Conservation (phyloP, 441 rosid genomes). For the Omphalea diandra region DNA sequence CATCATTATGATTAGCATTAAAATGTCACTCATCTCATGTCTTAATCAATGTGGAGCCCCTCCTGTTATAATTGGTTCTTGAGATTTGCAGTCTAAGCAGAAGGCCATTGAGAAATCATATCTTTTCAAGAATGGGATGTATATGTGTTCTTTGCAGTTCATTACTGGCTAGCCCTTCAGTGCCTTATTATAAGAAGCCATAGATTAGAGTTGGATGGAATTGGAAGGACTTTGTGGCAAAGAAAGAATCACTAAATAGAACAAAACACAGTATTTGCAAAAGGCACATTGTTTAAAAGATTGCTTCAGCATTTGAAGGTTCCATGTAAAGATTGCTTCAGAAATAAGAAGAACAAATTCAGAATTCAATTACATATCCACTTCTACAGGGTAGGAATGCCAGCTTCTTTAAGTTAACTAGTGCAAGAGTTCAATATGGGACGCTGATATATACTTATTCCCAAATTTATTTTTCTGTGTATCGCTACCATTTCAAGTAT, state of each 20-base stretch:
- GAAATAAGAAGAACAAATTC: not conserved
- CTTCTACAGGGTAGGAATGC: too few species aligned
- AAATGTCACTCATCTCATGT: not conserved
- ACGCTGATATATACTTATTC: not conserved
- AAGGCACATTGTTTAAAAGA: not conserved
- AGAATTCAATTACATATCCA: not conserved
- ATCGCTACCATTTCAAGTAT: too few species aligned
- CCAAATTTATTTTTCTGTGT: too few species aligned
- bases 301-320: not conserved
- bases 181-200: too few species aligned
- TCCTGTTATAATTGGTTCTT: not conserved
- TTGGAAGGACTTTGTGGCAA: conserved; percentile 4
- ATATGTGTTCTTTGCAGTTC: too few species aligned
- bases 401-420: too few species aligned
- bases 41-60: not conserved
- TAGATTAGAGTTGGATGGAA: not conserved
- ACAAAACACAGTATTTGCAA: not conserved
- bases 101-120: too few species aligned
- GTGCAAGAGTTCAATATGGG: not conserved
- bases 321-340: not conserved
- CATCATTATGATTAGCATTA: not conserved
- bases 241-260: conserved; percentile 11
- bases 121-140: too few species aligned
- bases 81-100: not conserved
- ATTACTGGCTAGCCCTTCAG: too few species aligned